Evolutionary conservation across 805 yeast genomes (phyloP).

Genomic region (Nakazawaea pomicola): DNA sequence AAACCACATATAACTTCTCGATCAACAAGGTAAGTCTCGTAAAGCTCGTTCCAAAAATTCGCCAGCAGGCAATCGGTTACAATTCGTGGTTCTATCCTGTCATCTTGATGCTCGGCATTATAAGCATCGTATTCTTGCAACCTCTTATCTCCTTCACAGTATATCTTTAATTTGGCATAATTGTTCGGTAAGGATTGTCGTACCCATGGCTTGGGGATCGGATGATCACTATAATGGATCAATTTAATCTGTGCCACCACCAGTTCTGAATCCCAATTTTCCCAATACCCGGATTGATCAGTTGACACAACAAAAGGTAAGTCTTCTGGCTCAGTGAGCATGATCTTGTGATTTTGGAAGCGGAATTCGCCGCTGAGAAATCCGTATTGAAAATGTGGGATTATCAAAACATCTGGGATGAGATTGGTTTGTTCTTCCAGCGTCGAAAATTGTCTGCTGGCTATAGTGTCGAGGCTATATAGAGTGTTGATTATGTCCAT

Average conservation of each 20-base stretch:
- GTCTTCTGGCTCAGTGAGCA: slow-evolving; percentile 39
- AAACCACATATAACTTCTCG: slow-evolving; percentile 14
- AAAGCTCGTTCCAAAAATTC: slow-evolving; percentile 27
- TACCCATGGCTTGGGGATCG: slow-evolving; percentile 65
- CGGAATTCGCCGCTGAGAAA: slow-evolving; percentile 46
- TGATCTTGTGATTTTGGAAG: slow-evolving; percentile 32
- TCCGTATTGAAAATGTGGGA: slow-evolving; percentile 51
- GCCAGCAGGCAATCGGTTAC: slow-evolving; percentile 28
- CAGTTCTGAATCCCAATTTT: slow-evolving; percentile 12
- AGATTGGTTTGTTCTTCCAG: slow-evolving; percentile 13
- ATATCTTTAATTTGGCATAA: slow-evolving; percentile 24
- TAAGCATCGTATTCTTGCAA: slow-evolving; percentile 4
- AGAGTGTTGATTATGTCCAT: slow-evolving; percentile 47
- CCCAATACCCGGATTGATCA: slow-evolving; percentile 14
- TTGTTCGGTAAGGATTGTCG: slow-evolving; percentile 18
- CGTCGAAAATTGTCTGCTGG: slow-evolving; percentile 12
- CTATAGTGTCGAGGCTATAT: slow-evolving; percentile 20
- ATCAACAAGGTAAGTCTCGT: slow-evolving; percentile 19
- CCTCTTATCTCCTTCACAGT: slow-evolving; percentile 21
- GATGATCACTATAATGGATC: slow-evolving; percentile 62
- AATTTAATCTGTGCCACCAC: slow-evolving; percentile 36
- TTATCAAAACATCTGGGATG: slow-evolving; percentile 25
- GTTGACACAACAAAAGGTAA: slow-evolving; percentile 20
- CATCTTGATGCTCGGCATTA: background rate
- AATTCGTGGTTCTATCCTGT: slow-evolving; percentile 15